These are phyloP conservation scores for Lepiota venenata DNA, from an alignment of 768 basidiomycete genomes.

Conservation along the genomic window DNA sequence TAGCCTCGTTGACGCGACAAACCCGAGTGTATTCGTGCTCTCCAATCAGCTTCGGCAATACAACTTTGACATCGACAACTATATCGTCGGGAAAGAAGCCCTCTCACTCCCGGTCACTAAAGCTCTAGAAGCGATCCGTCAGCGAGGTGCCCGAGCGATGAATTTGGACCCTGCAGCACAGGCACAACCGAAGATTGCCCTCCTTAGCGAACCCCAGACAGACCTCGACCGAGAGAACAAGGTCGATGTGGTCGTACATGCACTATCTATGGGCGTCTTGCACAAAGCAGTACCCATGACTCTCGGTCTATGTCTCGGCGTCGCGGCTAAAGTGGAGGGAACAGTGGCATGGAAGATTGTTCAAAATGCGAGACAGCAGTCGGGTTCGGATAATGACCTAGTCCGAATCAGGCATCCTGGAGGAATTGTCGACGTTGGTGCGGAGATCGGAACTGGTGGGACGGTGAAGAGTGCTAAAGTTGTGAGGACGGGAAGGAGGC, in stretches of 20 bases:
- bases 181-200: constrained; percentile 70
- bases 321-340: constrained; percentile 51
- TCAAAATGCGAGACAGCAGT: constrained; percentile 22
- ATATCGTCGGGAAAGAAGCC: constrained; percentile 26
- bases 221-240: constrained; percentile 19
- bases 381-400: constrained; percentile 21
- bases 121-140: constrained; percentile 51
- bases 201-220: constrained; percentile 37
- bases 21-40: constrained; percentile 66
- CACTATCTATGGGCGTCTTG: constrained; percentile 68
- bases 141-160: constrained; percentile 55
- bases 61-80: constrained; percentile 32
- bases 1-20: constrained; percentile 71
- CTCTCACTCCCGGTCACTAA: constrained; percentile 21
- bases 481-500: constrained; percentile 60
- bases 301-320: constrained; percentile 65
- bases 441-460: constrained; percentile 44
- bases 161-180: constrained; percentile 58
- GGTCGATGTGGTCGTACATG: constrained; percentile 52
- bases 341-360: constrained; percentile 55
- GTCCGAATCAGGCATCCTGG: constrained; percentile 62
- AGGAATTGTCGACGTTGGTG: constrained; percentile 66
- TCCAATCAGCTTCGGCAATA: constrained; percentile 36
- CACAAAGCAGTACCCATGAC: constrained; percentile 76
- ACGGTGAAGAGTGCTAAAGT: constrained; percentile 56